These are phyloP conservation scores for Marasmius oreades DNA, from an alignment of 1,284 basidiomycete species.

Conservation along the genomic window DNA sequence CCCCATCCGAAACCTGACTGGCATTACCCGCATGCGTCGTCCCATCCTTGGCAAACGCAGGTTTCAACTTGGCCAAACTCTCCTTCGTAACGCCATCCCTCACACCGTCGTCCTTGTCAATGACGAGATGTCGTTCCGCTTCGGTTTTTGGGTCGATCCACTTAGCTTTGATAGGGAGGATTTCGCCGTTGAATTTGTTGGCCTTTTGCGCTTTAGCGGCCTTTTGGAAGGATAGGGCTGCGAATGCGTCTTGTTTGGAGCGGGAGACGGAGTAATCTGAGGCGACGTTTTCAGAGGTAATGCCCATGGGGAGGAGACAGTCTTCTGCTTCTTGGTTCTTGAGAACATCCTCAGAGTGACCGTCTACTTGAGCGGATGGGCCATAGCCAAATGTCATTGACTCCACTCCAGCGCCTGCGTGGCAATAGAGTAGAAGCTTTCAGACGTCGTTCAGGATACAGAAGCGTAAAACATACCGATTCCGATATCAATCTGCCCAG, in stretches of 20 bases:
- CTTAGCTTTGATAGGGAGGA: slow-evolving; percentile 80
- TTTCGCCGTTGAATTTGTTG: slow-evolving; percentile 92
- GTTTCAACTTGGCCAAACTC: slow-evolving; percentile 88
- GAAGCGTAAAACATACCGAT: slow-evolving; percentile 63
- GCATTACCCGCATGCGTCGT: slow-evolving; percentile 93
- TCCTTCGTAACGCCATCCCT: slow-evolving; percentile 88
- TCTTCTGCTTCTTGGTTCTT: slow-evolving; percentile 81
- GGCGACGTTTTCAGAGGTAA: slow-evolving; percentile 96
- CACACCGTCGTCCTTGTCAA: slow-evolving; percentile 91
- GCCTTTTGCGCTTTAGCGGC: slow-evolving; percentile 86
- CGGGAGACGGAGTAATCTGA: slow-evolving; percentile 74
- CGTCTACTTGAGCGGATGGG: slow-evolving; percentile 64
- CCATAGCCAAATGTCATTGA: slow-evolving; percentile 91
- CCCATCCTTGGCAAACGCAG: slow-evolving; percentile 89
- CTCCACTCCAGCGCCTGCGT: slow-evolving; percentile 87
- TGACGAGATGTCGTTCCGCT: slow-evolving; percentile 74
- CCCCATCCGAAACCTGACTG: slow-evolving; percentile 96
- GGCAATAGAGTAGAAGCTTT: slow-evolving; percentile 3
- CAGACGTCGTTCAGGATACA: slow-evolving; percentile 6
- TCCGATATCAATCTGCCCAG: slow-evolving; percentile 89
- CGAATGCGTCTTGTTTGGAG: slow-evolving; percentile 78
- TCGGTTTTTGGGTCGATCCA: slow-evolving; percentile 83
- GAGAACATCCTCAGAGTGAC: slow-evolving; percentile 81
- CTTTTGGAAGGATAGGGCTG: slow-evolving; percentile 84
- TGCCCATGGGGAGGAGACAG: slow-evolving; percentile 95